Evolutionary conservation across 1,284 basidiomycete species (phyloP).

Genomic region (Athelia psychrophila): DNA sequence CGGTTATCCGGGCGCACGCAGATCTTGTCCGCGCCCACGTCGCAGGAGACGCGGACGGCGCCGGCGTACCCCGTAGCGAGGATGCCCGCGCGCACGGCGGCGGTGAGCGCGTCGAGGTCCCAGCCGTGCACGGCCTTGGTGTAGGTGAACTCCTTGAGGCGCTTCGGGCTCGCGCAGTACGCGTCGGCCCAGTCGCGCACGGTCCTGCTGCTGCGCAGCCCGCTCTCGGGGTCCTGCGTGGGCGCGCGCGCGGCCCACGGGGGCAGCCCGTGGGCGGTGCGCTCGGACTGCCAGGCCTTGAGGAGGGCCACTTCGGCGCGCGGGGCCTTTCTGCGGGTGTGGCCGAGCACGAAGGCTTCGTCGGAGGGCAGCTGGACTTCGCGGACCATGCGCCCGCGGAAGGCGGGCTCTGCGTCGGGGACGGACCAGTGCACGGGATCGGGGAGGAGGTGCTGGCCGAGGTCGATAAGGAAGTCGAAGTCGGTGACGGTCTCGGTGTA

Average conservation of each 20-base stretch:
- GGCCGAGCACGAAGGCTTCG: neutral
- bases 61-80: slow-evolving; percentile 51
- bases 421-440: slow-evolving; percentile 45
- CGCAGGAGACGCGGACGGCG: slow-evolving; percentile 47
- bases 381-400: slow-evolving; percentile 52
- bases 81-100: slow-evolving; percentile 52
- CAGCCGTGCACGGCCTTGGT: slow-evolving; percentile 63
- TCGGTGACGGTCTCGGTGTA: slow-evolving; percentile 57
- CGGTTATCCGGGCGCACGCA: slow-evolving; percentile 60
- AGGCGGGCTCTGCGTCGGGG: slow-evolving; percentile 47
- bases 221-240: slow-evolving; percentile 21
- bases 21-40: slow-evolving; percentile 40
- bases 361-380: slow-evolving; percentile 36
- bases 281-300: slow-evolving; percentile 28
- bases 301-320: slow-evolving; percentile 26
- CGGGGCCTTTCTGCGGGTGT: slow-evolving; percentile 27
- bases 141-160: slow-evolving; percentile 66
- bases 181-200: slow-evolving; percentile 70
- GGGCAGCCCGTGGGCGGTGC: slow-evolving; percentile 31
- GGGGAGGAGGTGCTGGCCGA: slow-evolving; percentile 33
- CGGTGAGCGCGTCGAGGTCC: slow-evolving; percentile 56
- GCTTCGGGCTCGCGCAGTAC: slow-evolving; percentile 57
- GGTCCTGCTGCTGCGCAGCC: slow-evolving; percentile 47
- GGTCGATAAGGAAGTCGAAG: slow-evolving; percentile 64
- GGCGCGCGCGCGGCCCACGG: slow-evolving; percentile 38